Percentiles rank a stretch among this genome's conserved stretches.
These are phyloP conservation scores for Candida tammaniensis DNA, from an alignment of 805 yeast genomes.

Conservation along the genomic window DNA sequence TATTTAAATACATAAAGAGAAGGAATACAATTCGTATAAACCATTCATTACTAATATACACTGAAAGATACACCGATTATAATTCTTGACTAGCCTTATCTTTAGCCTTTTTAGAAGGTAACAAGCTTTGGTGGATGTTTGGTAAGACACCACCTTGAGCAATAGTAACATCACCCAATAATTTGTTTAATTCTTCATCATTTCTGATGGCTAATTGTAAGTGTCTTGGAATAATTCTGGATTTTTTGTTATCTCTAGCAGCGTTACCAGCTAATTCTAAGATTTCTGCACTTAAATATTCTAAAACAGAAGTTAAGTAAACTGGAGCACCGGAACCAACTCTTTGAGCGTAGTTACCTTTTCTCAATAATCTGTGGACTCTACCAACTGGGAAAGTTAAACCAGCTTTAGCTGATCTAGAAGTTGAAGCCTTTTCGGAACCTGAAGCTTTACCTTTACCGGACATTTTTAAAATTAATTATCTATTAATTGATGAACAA, in stretches of 20 bases:
- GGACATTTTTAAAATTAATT: slow-evolving; percentile 71
- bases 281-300: slow-evolving; percentile 96
- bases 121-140: slow-evolving; percentile 90
- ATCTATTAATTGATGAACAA: too few relatives aligned
- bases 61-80: slow-evolving; percentile 26
- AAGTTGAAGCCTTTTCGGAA: slow-evolving; percentile 91
- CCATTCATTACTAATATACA: slow-evolving; percentile 17
- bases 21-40: slow-evolving; percentile 2
- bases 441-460: slow-evolving; percentile 93
- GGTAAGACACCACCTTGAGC: slow-evolving; percentile 99
- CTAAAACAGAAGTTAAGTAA: slow-evolving; percentile 93
- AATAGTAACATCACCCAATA: slow-evolving; percentile 88
- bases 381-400: slow-evolving; percentile 99
- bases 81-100: slow-evolving; percentile 67
- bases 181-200: slow-evolving; percentile 97
- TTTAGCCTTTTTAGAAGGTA: slow-evolving; percentile 73
- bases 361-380: slow-evolving; percentile 94
- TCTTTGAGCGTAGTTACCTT: slow-evolving; percentile 97
- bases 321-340: slow-evolving; percentile 99
- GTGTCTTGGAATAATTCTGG: slow-evolving; percentile 98
- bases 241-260: slow-evolving; percentile 98
- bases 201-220: slow-evolving; percentile 98
- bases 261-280: slow-evolving; percentile 98
- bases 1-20: neutral
- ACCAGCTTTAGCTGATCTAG: slow-evolving; percentile 98